Evolutionary conservation across 805 yeast genomes (phyloP), one percentile per base, ranked within the genome.

Genomic region (Wickerhamomyces subpelliculosus): DNA sequence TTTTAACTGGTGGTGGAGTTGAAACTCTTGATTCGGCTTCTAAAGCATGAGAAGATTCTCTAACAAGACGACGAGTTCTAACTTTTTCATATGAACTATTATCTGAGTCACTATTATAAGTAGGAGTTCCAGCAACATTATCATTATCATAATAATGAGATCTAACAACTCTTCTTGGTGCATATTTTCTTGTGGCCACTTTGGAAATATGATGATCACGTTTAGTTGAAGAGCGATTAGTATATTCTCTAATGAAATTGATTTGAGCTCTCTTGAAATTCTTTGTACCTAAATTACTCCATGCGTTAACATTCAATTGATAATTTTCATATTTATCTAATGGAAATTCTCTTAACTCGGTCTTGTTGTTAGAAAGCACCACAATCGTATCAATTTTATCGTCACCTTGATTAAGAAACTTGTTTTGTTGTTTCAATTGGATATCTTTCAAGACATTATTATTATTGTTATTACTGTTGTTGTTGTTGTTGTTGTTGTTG

Each of bases 61-160:
- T 69, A 8, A 65, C 71, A 26, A 69, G 59, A 51, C 82, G 69
- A 61, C 84, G 72, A 1, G 84, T 78, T 62, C 83, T 70, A 27
- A 78, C 72, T 50, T 73, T 68, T 38, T 74, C 80, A 13, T 51
- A 54, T 32, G 63, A 64, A 9, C 53, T 48, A 23, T 43, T 47
- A 30, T 54, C 58, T 18, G 64, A 54, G n/a, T 58, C 58, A 19
- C 50, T 49, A 28, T 68, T 67, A 38, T 58, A 61, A 18, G 60
- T 55, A 33, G 53, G 49, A 22, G 46, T 42, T 27, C 46, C 47
- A 26, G 54, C 43, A 21, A 46, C 42, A 36, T 52, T 43, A 19
- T 33, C 27, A 12, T 25, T 26, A 26, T 39, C 46, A 21, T 34
- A 39, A 4, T 36, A 34, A 11, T 18, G 22, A 14, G 39, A 28